Evolutionary conservation across 2,329 filamentous ascomycete species (phyloP), one percentile per base, ranked within the genome.

Genomic region (Botrytis porri): DNA sequence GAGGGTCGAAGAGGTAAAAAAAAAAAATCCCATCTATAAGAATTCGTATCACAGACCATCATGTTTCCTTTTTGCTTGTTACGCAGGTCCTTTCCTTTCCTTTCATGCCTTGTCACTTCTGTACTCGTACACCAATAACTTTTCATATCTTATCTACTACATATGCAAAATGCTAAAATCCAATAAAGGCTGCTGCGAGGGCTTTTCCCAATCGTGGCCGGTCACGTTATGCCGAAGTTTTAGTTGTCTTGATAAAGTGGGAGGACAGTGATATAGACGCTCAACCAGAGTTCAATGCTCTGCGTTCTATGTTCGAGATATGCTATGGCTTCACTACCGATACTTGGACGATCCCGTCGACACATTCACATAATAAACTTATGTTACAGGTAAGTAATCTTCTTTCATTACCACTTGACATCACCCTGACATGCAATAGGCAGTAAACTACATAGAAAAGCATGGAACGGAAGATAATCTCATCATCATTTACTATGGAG

Each of bases 401-500:
- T 20, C 54, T 10, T 32, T 32, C 4, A n/a, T 8, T 69, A 25
- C 41, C 10, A 39, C 29, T 29, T 16, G 3, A n/a, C 37, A 69
- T 41, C 22, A 72, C 25, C 20, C 54, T 72, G 29, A 72, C 64
- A 69, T 62, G n/a, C n/a, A 35, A n/a, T 43, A 76, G 66, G 76
- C 73, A 20, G 64, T 77, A 8, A 73, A 77, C 35, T 74, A 77
- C 51, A 74, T 78, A 1, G 74, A 76, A 70, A 71, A 75, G 41
- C 69, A 76, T 63, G 71, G 74, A 22, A 73, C 72, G 10, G 69
- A 72, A 18, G 74, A 76, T 63, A 76, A 75, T 41, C 63, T 78
- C 25, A 72, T 78, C 37, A 75, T 78, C 29, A 74, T 78, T 9
- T 78, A 77, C 57, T 78, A 78, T 71, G 76, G 72, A 20, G 76